Percentiles rank a stretch among this genome's conserved stretches.
These are phyloP conservation scores for Agrocybe praecox DNA, from an alignment of 768 basidiomycete genomes.

Conservation along the genomic window DNA sequence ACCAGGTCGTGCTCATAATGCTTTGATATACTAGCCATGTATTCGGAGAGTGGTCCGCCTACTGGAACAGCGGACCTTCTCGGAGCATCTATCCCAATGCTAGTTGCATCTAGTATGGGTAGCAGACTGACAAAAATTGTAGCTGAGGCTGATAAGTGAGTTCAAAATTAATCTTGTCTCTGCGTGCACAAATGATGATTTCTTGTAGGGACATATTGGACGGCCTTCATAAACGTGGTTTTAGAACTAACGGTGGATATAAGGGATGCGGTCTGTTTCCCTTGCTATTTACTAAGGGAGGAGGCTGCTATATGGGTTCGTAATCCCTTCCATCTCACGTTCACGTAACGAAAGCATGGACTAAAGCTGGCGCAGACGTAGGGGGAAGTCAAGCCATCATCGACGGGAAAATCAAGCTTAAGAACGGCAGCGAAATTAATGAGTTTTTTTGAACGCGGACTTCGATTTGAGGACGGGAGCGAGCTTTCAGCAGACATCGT, in stretches of 20 bases:
- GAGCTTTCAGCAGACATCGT: constrained; percentile 55
- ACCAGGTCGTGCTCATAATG: too few relatives aligned
- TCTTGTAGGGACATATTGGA: constrained; percentile 39
- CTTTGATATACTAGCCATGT: too few relatives aligned
- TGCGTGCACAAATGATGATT: neutral
- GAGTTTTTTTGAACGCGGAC: constrained; percentile 42
- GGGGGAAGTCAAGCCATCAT: constrained; percentile 64
- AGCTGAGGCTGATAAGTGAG: constrained; percentile 58
- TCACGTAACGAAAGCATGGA: neutral
- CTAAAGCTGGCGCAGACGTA: constrained; percentile 37
- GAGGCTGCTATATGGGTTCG: constrained; percentile 73
- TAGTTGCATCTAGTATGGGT: constrained; percentile 26
- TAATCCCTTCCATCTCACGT: too few relatives aligned
- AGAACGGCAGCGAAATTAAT: constrained; percentile 56
- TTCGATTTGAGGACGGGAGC: constrained; percentile 51
- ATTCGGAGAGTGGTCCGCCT: constrained; percentile 50
- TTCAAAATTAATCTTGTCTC: neutral
- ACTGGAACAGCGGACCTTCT: constrained; percentile 54
- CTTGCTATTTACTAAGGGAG: constrained; percentile 50
- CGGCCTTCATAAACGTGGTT: constrained; percentile 59
- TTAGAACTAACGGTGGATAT: constrained; percentile 52
- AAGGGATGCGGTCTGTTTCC: constrained; percentile 54
- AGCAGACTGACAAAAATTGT: constrained; percentile 40
- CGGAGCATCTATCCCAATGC: constrained; percentile 48
- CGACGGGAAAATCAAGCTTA: constrained; percentile 72